A percentile compares a stretch with the other conserved stretches of the same genome.
These are phyloP conservation scores for Streptanthus diversifolius DNA, from an alignment of 345 rosid species.

Conservation along the genomic window DNA sequence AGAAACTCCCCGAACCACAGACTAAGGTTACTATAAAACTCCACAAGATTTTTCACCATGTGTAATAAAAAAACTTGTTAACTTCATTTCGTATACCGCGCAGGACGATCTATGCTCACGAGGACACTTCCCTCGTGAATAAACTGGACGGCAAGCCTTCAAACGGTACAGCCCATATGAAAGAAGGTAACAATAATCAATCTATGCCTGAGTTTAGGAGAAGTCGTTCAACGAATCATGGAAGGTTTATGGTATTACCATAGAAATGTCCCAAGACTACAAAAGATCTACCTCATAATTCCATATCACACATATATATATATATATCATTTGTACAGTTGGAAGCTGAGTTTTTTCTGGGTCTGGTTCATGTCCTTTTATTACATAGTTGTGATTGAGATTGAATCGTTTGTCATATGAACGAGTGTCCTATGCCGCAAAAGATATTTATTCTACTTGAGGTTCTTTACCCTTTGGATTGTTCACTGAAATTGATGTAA, in stretches of 20 bases:
- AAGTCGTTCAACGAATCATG: slow-evolving; percentile 71
- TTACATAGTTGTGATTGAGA: slow-evolving; percentile 18
- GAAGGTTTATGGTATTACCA: slow-evolving; percentile 47
- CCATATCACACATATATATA: slow-evolving; percentile 6
- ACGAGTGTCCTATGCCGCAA: neutral
- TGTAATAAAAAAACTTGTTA: neutral
- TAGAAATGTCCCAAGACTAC: slow-evolving; percentile 26
- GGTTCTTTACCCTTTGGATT: neutral
- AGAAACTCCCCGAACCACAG: slow-evolving; percentile 56
- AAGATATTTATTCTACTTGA: neutral
- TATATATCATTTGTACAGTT: slow-evolving; percentile 12
- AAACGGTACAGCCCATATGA: slow-evolving; percentile 25
- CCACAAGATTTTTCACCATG: neutral
- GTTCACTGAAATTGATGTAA: neutral
- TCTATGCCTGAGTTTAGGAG: slow-evolving; percentile 58
- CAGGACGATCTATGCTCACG: slow-evolving; percentile 49
- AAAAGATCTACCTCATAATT: neutral
- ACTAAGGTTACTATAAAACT: slow-evolving; percentile 43
- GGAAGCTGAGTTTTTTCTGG: slow-evolving; percentile 1
- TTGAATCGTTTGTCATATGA: slow-evolving; percentile 16
- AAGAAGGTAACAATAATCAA: slow-evolving; percentile 44
- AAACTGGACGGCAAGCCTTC: slow-evolving; percentile 51
- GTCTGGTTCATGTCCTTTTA: slow-evolving; percentile 19
- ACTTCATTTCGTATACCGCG: slow-evolving; percentile 8
- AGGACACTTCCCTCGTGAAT: slow-evolving; percentile 38